Percentiles rank a stretch among this genome's conserved stretches.
Evolutionary conservation across 768 basidiomycete species (phyloP).

Genomic region (Tylopilus plumbeoviolaceoides): DNA sequence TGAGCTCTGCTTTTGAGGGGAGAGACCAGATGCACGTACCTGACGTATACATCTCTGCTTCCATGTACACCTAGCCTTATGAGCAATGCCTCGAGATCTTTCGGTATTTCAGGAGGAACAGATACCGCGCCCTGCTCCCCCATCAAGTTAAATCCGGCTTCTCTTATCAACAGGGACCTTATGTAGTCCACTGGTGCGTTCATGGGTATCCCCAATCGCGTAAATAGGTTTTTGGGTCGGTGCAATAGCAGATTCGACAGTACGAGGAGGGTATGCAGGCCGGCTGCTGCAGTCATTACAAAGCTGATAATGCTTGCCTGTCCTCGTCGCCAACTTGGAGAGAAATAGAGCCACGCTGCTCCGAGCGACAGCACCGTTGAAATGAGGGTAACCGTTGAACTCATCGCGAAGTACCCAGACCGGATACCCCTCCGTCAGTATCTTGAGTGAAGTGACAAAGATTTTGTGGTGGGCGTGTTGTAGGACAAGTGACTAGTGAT

Average conservation of each 20-base stretch:
- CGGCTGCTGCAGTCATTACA: constrained; percentile 7
- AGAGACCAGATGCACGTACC: constrained; percentile 36
- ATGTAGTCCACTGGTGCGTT: constrained; percentile 52
- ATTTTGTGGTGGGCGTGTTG: no score
- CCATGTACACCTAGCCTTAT: constrained; percentile 55
- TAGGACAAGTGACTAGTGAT: no score
- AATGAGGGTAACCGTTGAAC: neutral
- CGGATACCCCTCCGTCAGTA: neutral
- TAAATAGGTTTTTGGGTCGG: constrained; percentile 62
- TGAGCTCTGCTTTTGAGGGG: neutral
- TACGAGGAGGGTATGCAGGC: constrained; percentile 16
- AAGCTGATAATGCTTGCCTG: neutral
- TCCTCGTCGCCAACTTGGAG: constrained; percentile 4
- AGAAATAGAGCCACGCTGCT: constrained; percentile 16
- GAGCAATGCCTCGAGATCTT: constrained; percentile 49
- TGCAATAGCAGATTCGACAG: constrained; percentile 13
- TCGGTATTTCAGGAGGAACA: constrained; percentile 35
- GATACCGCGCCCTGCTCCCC: constrained; percentile 9
- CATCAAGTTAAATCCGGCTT: constrained; percentile 36
- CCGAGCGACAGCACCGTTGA: constrained; percentile 18
- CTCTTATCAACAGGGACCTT: constrained; percentile 40
- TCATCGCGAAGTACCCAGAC: neutral
- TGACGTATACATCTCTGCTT: constrained; percentile 52
- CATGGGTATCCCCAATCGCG: constrained; percentile 48
- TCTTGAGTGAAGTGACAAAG: neutral